Evolutionary conservation across 108 stramenopile genomes (phyloP).

Genomic region (Nitzschia sp.): DNA sequence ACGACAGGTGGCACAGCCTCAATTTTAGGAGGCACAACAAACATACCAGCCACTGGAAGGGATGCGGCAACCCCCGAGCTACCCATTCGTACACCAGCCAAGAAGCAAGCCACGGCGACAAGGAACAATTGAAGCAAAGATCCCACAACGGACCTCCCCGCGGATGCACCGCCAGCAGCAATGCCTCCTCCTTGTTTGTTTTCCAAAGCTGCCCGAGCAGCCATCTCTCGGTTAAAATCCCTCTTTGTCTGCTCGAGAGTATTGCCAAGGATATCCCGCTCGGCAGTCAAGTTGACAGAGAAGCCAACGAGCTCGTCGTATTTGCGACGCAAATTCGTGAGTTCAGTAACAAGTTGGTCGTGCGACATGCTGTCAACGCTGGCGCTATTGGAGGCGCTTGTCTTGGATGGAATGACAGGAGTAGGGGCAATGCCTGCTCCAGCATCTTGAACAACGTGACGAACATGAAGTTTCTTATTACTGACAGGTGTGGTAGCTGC

Average conservation of each 20-base stretch:
- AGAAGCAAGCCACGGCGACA: constrained; percentile 34
- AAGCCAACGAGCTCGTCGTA: constrained; percentile 93
- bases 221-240: constrained; percentile 83
- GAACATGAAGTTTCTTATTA: constrained; percentile 86
- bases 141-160: constrained; percentile 8
- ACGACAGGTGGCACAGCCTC: background rate
- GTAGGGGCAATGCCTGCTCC: background rate
- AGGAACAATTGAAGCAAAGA: constrained; percentile 32
- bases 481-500: constrained; percentile 37
- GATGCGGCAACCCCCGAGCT: constrained; percentile 18
- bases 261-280: constrained; percentile 91
- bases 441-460: constrained; percentile 56
- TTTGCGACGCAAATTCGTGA: constrained; percentile 78
- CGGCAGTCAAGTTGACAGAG: constrained; percentile 90
- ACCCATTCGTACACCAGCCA: constrained; percentile 33
- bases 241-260: constrained; percentile 88
- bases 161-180: constrained; percentile 9
- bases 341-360: constrained; percentile 72
- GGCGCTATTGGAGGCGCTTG: constrained; percentile 33
- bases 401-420: constrained; percentile 11
- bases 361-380: constrained; percentile 66
- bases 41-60: constrained; percentile 26
- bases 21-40: constrained; percentile 12
- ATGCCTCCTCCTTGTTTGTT: constrained; percentile 43
- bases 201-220: constrained; percentile 57